Percentiles rank a stretch among this genome's conserved stretches.
These are phyloP conservation scores for Debaryomyces coudertii DNA, from an alignment of 1,139 yeast species.

Conservation along the genomic window DNA sequence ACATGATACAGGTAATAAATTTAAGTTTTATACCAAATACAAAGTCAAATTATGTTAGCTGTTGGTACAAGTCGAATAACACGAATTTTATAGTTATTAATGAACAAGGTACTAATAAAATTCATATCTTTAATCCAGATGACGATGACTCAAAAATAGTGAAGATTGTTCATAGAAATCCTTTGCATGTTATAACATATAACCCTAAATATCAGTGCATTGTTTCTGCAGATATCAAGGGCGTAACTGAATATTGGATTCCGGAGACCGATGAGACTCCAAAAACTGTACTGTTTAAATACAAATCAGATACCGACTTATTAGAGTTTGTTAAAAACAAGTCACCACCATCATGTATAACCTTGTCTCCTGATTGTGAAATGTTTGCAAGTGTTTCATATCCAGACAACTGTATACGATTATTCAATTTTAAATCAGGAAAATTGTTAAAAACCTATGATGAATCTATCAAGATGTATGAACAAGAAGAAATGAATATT, in stretches of 20 bases:
- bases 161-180: slow-evolving; percentile 29
- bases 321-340: slow-evolving; percentile 34
- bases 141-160: slow-evolving; percentile 19
- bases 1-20: slow-evolving; percentile 41
- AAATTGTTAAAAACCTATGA: slow-evolving; percentile 24
- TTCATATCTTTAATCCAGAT: slow-evolving; percentile 27
- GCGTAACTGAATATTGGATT: slow-evolving; percentile 51
- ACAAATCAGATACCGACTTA: slow-evolving; percentile 47
- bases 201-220: slow-evolving; percentile 32
- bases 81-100: slow-evolving; percentile 23
- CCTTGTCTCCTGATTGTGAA: slow-evolving; percentile 12
- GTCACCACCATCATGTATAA: slow-evolving; percentile 8
- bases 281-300: slow-evolving; percentile 31
- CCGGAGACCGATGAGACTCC: slow-evolving; percentile 16
- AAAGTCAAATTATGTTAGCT: slow-evolving; percentile 13
- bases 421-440: slow-evolving; percentile 39
- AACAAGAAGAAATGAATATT: slow-evolving; percentile 21
- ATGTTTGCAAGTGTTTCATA: slow-evolving; percentile 24
- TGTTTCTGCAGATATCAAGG: slow-evolving; percentile 41
- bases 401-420: slow-evolving; percentile 34
- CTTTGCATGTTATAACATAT: slow-evolving; percentile 31
- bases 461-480: slow-evolving; percentile 24
- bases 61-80: slow-evolving; percentile 25
- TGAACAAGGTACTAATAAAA: slow-evolving; percentile 22
- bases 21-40: slow-evolving; percentile 26